Percentiles rank a stretch among this genome's conserved stretches.
Evolutionary conservation across 176 grass and related monocot genomes (phyloP).

Genomic region (Aegilops longissima): DNA sequence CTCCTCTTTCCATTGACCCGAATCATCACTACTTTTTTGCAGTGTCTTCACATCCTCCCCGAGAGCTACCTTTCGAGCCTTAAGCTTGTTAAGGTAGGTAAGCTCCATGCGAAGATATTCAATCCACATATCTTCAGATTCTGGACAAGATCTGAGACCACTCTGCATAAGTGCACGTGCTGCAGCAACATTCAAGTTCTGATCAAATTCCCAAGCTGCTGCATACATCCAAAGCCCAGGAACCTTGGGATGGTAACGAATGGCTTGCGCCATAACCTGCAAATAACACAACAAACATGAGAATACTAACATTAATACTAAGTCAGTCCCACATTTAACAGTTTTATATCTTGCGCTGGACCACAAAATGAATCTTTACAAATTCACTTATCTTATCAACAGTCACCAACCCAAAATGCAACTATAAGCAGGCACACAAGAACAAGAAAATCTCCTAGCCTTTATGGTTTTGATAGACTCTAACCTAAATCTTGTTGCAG

Average conservation of each 20-base stretch:
- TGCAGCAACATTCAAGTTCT: constrained; percentile 86
- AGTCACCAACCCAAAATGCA: not conserved
- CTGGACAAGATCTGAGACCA: constrained; percentile 76
- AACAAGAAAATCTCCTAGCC: not conserved
- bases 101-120: constrained; percentile 97
- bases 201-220: constrained; percentile 95
- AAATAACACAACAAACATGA: constrained; percentile 18
- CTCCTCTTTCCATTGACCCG: constrained; percentile 73
- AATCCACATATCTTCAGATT: constrained; percentile 92
- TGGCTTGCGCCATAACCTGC: constrained; percentile 54
- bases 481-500: not conserved
- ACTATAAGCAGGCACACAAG: not conserved
- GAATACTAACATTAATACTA: not conserved
- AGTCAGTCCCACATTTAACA: not conserved
- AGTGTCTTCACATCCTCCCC: constrained; percentile 72
- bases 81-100: constrained; percentile 94
- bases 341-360: not conserved
- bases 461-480: not conserved
- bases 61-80: constrained; percentile 76
- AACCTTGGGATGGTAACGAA: constrained; percentile 64
- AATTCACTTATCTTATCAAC: not conserved
- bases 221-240: constrained; percentile 99
- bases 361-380: not conserved
- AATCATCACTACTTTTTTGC: constrained; percentile 38
- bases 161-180: constrained; percentile 93